Evolutionary conservation across 768 basidiomycete species (phyloP).

Genomic region (Xerocomellus amylosporus): DNA sequence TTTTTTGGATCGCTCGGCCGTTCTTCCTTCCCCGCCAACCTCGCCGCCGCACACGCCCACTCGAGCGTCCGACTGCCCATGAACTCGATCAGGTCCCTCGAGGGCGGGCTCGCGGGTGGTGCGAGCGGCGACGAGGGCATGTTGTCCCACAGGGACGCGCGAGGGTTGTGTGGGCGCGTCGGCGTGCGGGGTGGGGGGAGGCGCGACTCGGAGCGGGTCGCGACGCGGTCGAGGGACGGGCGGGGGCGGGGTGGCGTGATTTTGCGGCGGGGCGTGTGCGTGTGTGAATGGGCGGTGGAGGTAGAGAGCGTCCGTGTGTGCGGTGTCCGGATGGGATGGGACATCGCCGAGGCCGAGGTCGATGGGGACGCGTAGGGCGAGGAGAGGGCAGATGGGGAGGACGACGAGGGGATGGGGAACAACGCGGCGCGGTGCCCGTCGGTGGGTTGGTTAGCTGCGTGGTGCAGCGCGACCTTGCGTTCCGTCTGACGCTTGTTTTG

Average conservation of each 20-base stretch:
- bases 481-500: slow-evolving; percentile 43
- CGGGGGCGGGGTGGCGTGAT: slow-evolving; percentile 30
- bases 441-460: slow-evolving; percentile 23
- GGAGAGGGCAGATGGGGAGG: slow-evolving; percentile 10
- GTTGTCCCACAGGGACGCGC: slow-evolving; percentile 32
- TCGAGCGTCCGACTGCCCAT: slow-evolving; percentile 30
- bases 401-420: slow-evolving; percentile 22
- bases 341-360: slow-evolving; percentile 22
- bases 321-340: slow-evolving; percentile 32
- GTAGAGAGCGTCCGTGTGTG: slow-evolving; percentile 36
- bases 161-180: slow-evolving; percentile 28
- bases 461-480: slow-evolving; percentile 51
- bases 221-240: slow-evolving; percentile 33
- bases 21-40: slow-evolving; percentile 46
- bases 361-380: slow-evolving; percentile 26
- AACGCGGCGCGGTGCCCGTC: slow-evolving; percentile 16
- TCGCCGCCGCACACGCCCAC: slow-evolving; percentile 42
- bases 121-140: slow-evolving; percentile 46
- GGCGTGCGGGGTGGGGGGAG: slow-evolving; percentile 30
- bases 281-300: background rate
- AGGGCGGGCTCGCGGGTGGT: slow-evolving; percentile 31
- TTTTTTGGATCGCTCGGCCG: background rate
- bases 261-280: slow-evolving; percentile 27
- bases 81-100: slow-evolving; percentile 32
- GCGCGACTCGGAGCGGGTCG: slow-evolving; percentile 31